phyloP scores from a whole-genome alignment of 345 rosid species.

The Euphorbia lathyris region DNA sequence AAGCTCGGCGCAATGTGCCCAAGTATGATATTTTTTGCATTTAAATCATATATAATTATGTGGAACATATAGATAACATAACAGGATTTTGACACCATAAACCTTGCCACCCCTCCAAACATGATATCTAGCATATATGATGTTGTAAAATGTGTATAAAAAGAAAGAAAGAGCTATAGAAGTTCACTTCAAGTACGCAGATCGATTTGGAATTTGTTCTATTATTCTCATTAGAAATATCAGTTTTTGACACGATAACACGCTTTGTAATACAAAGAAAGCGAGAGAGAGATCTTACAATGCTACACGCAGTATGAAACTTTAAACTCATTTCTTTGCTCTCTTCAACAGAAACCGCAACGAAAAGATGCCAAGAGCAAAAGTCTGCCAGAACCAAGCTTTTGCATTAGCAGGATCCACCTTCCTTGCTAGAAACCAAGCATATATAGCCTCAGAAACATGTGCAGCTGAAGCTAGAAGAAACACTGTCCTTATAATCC shows the following conservation, averaged over 20 bases:
- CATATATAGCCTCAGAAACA: conserved; percentile 54
- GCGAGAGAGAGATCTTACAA: neutral
- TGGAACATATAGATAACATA: no score
- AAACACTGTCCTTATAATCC: conserved; percentile 40
- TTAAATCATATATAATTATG: no score
- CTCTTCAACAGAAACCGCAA: conserved; percentile 60
- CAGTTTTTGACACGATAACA: neutral
- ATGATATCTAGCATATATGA: no score
- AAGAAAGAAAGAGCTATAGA: no score
- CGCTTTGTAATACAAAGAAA: neutral
- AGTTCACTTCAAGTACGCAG: no score
- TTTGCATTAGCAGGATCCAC: conserved; percentile 68
- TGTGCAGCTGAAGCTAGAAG: conserved; percentile 36
- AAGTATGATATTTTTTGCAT: no score
- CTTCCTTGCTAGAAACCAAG: conserved; percentile 57
- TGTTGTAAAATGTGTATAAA: no score
- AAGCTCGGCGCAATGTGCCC: no score
- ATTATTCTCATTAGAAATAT: no score
- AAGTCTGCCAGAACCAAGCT: conserved; percentile 91
- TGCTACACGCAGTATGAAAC: neutral
- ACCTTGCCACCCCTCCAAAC: no score
- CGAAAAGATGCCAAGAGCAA: conserved; percentile 60
- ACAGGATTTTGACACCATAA: no score
- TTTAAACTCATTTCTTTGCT: conserved; percentile 33
- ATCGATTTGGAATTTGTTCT: no score